Evolutionary conservation across 2,329 filamentous ascomycete genomes (phyloP), one percentile per base, ranked within the genome.

Genomic region (Colletotrichum sp.): DNA sequence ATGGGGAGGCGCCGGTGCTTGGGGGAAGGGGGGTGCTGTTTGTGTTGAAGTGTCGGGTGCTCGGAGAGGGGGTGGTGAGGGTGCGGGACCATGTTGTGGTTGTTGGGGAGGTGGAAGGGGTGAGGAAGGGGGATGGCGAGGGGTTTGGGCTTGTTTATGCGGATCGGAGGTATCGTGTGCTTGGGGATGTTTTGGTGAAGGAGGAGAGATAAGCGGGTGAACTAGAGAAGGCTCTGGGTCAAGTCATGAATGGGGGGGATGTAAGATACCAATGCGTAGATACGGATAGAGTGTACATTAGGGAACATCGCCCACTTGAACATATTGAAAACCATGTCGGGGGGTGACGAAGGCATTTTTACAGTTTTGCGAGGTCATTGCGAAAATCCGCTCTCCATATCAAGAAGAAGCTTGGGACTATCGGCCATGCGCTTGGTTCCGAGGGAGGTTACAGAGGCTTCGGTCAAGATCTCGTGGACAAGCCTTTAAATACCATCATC

Each of bases 11-110:
- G 30, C 89, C 89, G 16, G 80, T 89, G 26, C 81, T 92, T 65
- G 82, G 80, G 12, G 88, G 89, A 0, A 83, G 86, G 6, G 91
- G 92, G 24, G 87, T 93, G n/a, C 79, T 89, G 79, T 88, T 88
- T 78, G 87, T 89, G 26, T 71, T 90, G 55, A 80, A 82, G 76
- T 90, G 88, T 67, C 81, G 77, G 75, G 78, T 90, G 18, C 68
- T 89, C 16, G 80, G 81, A 15, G 86, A 87, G 6, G 88, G 88
- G 1, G 78, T 90, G 16, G 79, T 90, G n/a, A 82, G 80, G 57
- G 88, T 90, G 10, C 82, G 87, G 57, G 89, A 90, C 72, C 89
- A 90, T 81, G 86, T 89, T 12, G 87, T 90, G 76, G 88, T 90
- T 7, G 83, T 90, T 2, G 89, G 87, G 6, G 88, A 90, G 80